Evolutionary conservation across 805 yeast genomes (phyloP).

Genomic region (Ogataea populi-albae): DNA sequence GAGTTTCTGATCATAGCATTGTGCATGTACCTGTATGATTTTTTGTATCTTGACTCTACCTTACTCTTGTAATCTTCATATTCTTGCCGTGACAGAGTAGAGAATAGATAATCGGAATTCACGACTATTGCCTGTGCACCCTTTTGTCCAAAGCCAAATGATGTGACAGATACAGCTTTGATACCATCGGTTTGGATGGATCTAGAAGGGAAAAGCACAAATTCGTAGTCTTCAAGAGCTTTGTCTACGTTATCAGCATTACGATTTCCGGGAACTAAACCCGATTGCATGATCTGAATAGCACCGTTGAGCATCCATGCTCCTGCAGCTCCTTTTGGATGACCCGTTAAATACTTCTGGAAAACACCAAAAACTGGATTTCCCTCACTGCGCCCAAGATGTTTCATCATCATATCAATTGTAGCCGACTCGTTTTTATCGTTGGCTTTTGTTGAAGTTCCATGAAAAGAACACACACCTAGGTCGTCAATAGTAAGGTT

Average conservation of each 20-base stretch:
- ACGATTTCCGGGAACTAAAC: slow-evolving; percentile 97
- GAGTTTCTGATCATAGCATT: slow-evolving; percentile 88
- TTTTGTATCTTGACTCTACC: slow-evolving; percentile 79
- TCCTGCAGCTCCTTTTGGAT: slow-evolving; percentile 99
- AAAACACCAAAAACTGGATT: slow-evolving; percentile 97
- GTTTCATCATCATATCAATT: slow-evolving; percentile 87
- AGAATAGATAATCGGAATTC: slow-evolving; percentile 91
- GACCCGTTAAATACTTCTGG: slow-evolving; percentile 99
- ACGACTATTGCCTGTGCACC: slow-evolving; percentile 94
- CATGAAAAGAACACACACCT: slow-evolving; percentile 98
- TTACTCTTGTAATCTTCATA: slow-evolving; percentile 70
- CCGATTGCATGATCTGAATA: slow-evolving; percentile 85
- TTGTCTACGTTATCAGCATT: slow-evolving; percentile 96
- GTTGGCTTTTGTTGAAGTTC: slow-evolving; percentile 97
- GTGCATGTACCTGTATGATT: slow-evolving; percentile 92
- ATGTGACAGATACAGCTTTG: slow-evolving; percentile 94
- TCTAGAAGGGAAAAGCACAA: slow-evolving; percentile 92
- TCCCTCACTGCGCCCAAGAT: slow-evolving; percentile 95
- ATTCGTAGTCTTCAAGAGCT: slow-evolving; percentile 75
- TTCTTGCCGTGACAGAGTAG: slow-evolving; percentile 67
- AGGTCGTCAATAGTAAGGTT: slow-evolving; percentile 92
- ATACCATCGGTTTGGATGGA: slow-evolving; percentile 93
- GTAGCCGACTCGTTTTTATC: slow-evolving; percentile 97
- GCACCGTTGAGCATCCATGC: slow-evolving; percentile 99
- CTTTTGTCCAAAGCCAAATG: slow-evolving; percentile 99